Conservation (phyloP, 78 protist species). For the Dictyostelium citrinum region DNA sequence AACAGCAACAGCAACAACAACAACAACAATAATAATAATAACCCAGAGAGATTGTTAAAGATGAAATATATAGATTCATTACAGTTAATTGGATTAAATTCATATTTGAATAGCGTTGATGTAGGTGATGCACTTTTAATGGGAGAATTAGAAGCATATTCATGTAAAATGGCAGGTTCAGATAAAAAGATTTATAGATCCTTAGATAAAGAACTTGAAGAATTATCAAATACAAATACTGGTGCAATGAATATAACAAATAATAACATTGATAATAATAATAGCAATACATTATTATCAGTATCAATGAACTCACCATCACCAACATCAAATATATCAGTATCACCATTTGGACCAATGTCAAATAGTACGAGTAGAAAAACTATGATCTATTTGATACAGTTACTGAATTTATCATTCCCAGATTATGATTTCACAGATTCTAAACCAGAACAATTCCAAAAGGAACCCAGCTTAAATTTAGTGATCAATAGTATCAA, state of each 20-base stretch:
- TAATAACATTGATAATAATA: neutral
- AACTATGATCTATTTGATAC: slow-evolving; percentile 60
- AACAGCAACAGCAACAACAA: neutral
- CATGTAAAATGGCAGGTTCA: slow-evolving; percentile 62
- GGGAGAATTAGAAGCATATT: slow-evolving; percentile 36
- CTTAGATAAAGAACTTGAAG: slow-evolving; percentile 40
- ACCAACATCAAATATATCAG: neutral
- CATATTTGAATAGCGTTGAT: slow-evolving; percentile 5
- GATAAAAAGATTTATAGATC: slow-evolving; percentile 65
- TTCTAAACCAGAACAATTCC: slow-evolving; percentile 49
- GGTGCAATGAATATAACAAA: neutral
- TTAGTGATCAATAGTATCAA: slow-evolving; percentile 50
- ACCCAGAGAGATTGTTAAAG: neutral
- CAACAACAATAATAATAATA: neutral
- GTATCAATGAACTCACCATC: neutral
- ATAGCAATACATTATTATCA: neutral
- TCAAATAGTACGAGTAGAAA: slow-evolving; percentile 52
- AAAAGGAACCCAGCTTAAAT: slow-evolving; percentile 24
- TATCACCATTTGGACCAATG: slow-evolving; percentile 73
- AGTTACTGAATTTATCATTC: slow-evolving; percentile 61
- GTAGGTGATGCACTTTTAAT: slow-evolving; percentile 25
- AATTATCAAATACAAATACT: neutral
- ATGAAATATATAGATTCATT: slow-evolving; percentile 66
- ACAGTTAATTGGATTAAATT: slow-evolving; percentile 27
- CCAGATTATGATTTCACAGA: slow-evolving; percentile 77